Evolutionary conservation across 345 rosid genomes (phyloP).

Genomic region (Gossypium anomalum): DNA sequence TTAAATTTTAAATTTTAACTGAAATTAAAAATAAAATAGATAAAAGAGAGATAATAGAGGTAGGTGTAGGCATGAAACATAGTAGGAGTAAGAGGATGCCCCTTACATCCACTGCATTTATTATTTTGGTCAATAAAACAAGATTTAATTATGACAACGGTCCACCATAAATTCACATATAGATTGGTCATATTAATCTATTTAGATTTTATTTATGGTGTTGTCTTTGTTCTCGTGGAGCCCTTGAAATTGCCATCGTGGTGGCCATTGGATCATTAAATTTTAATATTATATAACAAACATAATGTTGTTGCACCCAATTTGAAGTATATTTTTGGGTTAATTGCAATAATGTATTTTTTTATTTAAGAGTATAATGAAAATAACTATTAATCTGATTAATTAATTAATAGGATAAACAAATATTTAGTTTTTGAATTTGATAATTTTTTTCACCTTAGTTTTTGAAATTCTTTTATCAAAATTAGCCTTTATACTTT

Average conservation of each 20-base stretch:
- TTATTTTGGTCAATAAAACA: background rate
- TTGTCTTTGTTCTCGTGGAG: background rate
- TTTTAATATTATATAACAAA: background rate
- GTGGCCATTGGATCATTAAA: background rate
- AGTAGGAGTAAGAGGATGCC: background rate
- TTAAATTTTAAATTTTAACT: too few species aligned
- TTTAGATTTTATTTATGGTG: background rate
- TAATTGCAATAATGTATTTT: too few species aligned
- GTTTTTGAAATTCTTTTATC: too few species aligned
- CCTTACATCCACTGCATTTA: background rate
- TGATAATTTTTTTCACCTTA: too few species aligned
- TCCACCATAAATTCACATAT: background rate
- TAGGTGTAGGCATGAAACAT: background rate
- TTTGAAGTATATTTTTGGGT: background rate
- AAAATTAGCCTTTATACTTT: too few species aligned
- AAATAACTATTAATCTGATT: too few species aligned
- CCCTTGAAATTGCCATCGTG: conserved; percentile 3
- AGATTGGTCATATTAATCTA: background rate
- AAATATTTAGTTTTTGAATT: too few species aligned
- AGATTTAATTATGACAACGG: background rate
- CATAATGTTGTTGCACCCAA: background rate
- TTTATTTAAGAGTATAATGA: too few species aligned
- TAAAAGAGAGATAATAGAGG: too few species aligned
- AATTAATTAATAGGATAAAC: too few species aligned
- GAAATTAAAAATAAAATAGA: too few species aligned